These are phyloP conservation scores for Rhizophora mangle DNA, from an alignment of 345 rosid species.

Conservation along the genomic window DNA sequence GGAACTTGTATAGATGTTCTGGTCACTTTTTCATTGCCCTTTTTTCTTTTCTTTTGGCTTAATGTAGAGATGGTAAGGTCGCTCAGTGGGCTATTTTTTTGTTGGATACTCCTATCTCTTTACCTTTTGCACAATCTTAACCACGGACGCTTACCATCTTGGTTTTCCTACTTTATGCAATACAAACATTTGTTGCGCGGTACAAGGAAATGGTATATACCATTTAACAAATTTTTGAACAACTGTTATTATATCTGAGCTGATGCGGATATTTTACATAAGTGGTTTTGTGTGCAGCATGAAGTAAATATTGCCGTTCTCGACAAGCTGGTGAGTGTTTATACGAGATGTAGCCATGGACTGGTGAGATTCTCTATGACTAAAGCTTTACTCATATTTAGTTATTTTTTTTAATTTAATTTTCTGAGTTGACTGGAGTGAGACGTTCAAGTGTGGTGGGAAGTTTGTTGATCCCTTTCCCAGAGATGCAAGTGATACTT, in stretches of 20 bases:
- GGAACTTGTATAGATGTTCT: background rate
- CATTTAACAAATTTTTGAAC: background rate
- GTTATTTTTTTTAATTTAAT: background rate
- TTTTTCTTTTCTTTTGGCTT: too few species aligned
- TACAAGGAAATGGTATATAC: conserved; percentile 67
- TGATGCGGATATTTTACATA: conserved; percentile 21
- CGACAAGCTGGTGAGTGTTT: conserved; percentile 49
- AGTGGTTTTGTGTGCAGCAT: conserved; percentile 45
- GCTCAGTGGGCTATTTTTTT: conserved; percentile 21
- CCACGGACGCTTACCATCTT: conserved; percentile 45
- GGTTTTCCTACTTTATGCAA: conserved; percentile 54
- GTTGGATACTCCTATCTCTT: conserved; percentile 59
- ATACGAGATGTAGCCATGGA: conserved; percentile 3
- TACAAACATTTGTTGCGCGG: conserved; percentile 63
- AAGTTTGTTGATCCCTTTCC: conserved; percentile 69
- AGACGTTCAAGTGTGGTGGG: conserved; percentile 59
- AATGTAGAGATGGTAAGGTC: background rate
- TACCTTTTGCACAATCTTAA: conserved; percentile 67
- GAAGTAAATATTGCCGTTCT: conserved; percentile 66
- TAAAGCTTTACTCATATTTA: background rate
- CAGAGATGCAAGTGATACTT: conserved; percentile 48
- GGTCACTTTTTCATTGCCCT: background rate
- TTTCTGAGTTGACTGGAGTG: background rate
- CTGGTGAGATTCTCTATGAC: conserved; percentile 2
- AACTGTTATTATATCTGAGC: background rate